Conservation (phyloP, 1,139 yeast species). For the Debaryomyces robertsiae region DNA sequence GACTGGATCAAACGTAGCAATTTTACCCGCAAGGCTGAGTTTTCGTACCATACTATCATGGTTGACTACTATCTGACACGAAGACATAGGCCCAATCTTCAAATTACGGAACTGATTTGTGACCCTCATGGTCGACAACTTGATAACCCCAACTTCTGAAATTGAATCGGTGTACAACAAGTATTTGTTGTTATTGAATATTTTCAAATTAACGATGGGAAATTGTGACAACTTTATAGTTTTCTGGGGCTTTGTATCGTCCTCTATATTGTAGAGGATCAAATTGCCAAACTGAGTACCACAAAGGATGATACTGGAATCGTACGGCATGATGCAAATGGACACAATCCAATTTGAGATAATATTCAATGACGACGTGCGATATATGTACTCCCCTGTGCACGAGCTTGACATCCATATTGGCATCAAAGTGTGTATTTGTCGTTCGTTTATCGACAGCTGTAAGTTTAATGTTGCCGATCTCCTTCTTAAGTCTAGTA, state of each 20-base stretch:
- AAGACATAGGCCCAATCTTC: constrained; percentile 31
- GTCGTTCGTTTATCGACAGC: constrained; percentile 20
- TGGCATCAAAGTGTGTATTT: constrained; percentile 22
- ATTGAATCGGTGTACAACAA: constrained; percentile 34
- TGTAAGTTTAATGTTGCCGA: constrained; percentile 16
- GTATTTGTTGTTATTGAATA: constrained; percentile 23
- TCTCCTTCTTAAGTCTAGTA: constrained; percentile 16
- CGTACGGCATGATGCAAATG: constrained; percentile 17
- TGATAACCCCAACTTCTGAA: constrained; percentile 35
- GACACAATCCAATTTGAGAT: constrained; percentile 29
- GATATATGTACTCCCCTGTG: constrained; percentile 21
- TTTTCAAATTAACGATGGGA: constrained; percentile 26
- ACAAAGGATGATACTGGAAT: constrained; percentile 23
- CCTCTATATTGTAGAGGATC: constrained; percentile 23
- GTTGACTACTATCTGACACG: constrained; percentile 17
- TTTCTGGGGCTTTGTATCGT: constrained; percentile 20
- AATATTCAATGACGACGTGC: constrained; percentile 21
- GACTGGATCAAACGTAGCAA: constrained; percentile 26
- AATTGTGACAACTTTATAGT: constrained; percentile 29
- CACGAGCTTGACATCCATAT: constrained; percentile 25
- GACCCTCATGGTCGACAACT: constrained; percentile 22
- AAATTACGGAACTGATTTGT: constrained; percentile 25
- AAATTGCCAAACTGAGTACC: constrained; percentile 42
- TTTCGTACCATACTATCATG: constrained; percentile 4
- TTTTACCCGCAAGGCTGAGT: constrained; percentile 8